Conservation (phyloP, 805 yeast species). For the Candida ulmi region DNA sequence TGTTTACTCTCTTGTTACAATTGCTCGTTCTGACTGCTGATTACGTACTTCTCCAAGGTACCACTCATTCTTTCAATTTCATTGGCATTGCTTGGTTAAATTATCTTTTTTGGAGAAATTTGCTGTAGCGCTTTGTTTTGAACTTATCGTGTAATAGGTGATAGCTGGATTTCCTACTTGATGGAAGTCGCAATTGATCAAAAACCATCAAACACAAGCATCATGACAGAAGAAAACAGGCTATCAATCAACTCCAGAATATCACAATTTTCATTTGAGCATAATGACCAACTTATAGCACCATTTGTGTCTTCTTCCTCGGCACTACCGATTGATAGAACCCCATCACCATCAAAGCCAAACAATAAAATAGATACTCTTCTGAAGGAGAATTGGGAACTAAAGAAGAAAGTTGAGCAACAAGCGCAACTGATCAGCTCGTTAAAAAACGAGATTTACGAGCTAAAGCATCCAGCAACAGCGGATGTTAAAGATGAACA, state of each 20-base stretch:
- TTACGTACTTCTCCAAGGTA: too few relatives aligned
- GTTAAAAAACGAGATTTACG: conserved; percentile 12
- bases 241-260: conserved; percentile 10
- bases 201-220: background rate
- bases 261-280: conserved; percentile 17
- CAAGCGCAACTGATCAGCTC: conserved; percentile 11
- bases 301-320: conserved; percentile 1
- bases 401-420: conserved; percentile 13
- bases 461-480: conserved; percentile 6
- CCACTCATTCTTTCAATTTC: too few relatives aligned
- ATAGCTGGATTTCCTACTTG: too few relatives aligned
- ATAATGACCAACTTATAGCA: conserved; percentile 3
- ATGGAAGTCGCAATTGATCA: too few relatives aligned
- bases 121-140: too few relatives aligned
- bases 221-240: conserved; percentile 9
- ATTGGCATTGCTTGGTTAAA: too few relatives aligned
- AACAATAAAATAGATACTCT: conserved; percentile 7
- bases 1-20: too few relatives aligned
- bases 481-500: conserved; percentile 6
- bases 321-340: conserved; percentile 2
- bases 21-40: too few relatives aligned
- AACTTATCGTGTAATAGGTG: background rate
- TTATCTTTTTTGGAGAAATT: too few relatives aligned
- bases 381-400: conserved; percentile 10
- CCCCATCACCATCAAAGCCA: conserved; percentile 7